phyloP scores from a whole-genome alignment of 2,329 filamentous ascomycete species.

The Madurella fahalii region DNA sequence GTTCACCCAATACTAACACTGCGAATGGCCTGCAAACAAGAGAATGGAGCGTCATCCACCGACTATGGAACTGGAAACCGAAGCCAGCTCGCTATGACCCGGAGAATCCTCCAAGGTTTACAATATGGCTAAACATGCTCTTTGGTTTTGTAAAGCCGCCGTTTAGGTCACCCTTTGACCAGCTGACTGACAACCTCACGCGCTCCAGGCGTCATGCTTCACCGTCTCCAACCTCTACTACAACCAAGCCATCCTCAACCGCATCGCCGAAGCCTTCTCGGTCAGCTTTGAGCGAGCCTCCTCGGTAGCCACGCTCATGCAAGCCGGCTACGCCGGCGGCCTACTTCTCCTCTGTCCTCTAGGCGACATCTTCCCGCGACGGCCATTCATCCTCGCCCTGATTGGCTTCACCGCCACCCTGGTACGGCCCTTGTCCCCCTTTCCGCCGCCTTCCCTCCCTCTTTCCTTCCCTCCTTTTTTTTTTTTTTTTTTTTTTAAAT shows the following conservation, averaged over 20 bases:
- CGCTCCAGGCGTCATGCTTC: conserved; percentile 50
- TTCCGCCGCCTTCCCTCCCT: not conserved
- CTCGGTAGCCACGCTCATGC: conserved; percentile 68
- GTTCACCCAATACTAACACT: not conserved
- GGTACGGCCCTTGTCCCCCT: conserved; percentile 28
- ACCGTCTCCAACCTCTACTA: conserved; percentile 82
- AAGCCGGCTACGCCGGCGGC: conserved; percentile 73
- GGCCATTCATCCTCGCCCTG: conserved; percentile 65
- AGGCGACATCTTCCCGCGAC: conserved; percentile 64
- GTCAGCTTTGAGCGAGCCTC: conserved; percentile 66
- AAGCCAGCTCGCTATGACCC: conserved; percentile 65
- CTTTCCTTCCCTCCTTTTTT: not conserved
- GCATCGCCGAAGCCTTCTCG: conserved; percentile 65
- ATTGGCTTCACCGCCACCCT: conserved; percentile 65
- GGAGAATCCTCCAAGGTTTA: conserved; percentile 62
- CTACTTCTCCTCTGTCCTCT: conserved; percentile 71
- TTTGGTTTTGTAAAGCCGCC: conserved; percentile 56
- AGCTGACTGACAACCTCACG: not conserved
- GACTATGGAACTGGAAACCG: conserved; percentile 50
- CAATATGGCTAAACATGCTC: conserved; percentile 63
- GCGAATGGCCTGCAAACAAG: not conserved
- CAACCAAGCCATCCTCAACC: conserved; percentile 73
- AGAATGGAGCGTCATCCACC: conserved; percentile 1
- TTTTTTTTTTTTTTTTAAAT: no score
- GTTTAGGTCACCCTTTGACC: not conserved